Conservation (phyloP, 2,329 filamentous ascomycete genomes). For the Bipolaris cookei region DNA sequence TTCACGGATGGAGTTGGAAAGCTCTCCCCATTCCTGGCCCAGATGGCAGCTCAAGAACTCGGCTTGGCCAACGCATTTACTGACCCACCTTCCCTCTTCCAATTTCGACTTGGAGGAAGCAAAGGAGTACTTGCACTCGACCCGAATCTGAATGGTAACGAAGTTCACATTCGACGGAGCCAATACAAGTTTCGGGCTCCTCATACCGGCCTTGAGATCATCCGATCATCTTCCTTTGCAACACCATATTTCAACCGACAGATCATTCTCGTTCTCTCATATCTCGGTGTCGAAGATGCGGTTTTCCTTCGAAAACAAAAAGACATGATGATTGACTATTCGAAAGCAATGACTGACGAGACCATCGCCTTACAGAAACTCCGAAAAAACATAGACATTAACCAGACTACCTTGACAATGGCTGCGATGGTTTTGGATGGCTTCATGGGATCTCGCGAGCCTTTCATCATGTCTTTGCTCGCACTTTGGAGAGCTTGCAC, state of each 20-base stretch:
- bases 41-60: conserved; percentile 75
- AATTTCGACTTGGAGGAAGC: conserved; percentile 90
- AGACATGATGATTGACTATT: conserved; percentile 70
- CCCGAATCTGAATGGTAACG: conserved; percentile 67
- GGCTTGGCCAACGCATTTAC: conserved; percentile 61
- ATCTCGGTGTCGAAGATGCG: conserved; percentile 71
- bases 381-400: conserved; percentile 80
- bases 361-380: conserved; percentile 70
- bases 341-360: conserved; percentile 72
- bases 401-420: conserved; percentile 76
- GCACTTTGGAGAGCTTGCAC: conserved; percentile 88
- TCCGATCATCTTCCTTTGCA: conserved; percentile 77
- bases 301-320: conserved; percentile 73
- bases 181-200: conserved; percentile 83
- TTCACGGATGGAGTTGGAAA: conserved; percentile 96
- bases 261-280: conserved; percentile 82
- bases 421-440: conserved; percentile 78
- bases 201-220: conserved; percentile 80
- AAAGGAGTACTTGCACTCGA: conserved; percentile 87
- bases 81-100: conserved; percentile 77
- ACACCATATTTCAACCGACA: conserved; percentile 87
- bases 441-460: conserved; percentile 76
- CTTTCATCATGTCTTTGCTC: conserved; percentile 80
- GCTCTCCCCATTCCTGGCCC: conserved; percentile 79
- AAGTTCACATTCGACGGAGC: conserved; percentile 80